phyloP scores from a whole-genome alignment of 176 grass and related monocot species.

The Bonia amplexicaulis region DNA sequence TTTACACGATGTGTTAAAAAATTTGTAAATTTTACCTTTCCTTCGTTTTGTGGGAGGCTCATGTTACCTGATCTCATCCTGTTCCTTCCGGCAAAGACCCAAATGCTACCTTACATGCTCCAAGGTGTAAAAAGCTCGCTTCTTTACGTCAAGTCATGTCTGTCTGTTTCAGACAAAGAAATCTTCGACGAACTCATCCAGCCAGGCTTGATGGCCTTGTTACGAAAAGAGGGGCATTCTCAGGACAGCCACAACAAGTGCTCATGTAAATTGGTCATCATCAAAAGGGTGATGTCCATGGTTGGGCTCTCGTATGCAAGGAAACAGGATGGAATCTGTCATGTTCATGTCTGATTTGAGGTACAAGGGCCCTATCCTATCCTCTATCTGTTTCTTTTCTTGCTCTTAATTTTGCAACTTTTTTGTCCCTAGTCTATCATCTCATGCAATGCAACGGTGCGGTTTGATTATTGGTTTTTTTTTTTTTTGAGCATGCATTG shows the following conservation, averaged over 20 bases:
- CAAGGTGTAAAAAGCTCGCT: neutral
- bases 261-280: slow-evolving; percentile 7
- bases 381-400: neutral
- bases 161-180: neutral
- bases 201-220: neutral
- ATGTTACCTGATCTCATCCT: neutral
- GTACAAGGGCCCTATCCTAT: neutral
- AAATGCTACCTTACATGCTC: neutral
- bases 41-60: neutral
- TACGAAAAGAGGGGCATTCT: neutral
- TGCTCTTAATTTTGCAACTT: neutral
- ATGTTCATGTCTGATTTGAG: slow-evolving; percentile 1
- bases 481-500: neutral
- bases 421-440: neutral
- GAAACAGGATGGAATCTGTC: neutral
- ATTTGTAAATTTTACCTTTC: neutral
- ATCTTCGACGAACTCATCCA: slow-evolving; percentile 10
- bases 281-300: neutral
- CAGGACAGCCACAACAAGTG: neutral
- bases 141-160: slow-evolving; percentile 10
- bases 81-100: neutral
- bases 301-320: neutral
- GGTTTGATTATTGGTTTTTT: neutral
- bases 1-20: neutral
- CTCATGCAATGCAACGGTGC: neutral